Conservation (phyloP, 2,329 filamentous ascomycete species). For the Fusarium nematophilum region DNA sequence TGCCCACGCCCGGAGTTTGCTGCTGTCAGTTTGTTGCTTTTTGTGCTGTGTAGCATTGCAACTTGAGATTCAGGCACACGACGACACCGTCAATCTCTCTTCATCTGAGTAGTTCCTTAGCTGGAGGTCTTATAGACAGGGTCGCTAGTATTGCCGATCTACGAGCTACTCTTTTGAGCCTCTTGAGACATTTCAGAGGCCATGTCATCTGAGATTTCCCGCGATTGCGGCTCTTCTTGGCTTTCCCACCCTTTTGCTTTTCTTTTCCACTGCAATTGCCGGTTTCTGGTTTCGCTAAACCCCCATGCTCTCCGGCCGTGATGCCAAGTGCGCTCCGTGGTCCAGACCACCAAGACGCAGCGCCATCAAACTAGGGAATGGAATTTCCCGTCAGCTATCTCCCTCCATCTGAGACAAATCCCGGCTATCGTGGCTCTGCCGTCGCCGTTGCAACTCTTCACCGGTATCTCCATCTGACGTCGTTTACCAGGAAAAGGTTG, state of each 20-base stretch:
- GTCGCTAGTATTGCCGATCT: slow-evolving; percentile 3
- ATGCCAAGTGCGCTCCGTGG: background rate
- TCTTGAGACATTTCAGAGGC: background rate
- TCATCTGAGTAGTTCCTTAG: background rate
- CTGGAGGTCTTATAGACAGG: slow-evolving; percentile 8
- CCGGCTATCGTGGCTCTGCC: slow-evolving; percentile 23
- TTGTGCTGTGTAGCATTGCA: background rate
- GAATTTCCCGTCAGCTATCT: background rate
- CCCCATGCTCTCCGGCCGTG: slow-evolving; percentile 1
- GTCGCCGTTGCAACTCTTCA: slow-evolving; percentile 3
- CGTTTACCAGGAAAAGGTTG: too few species aligned
- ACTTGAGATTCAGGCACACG: slow-evolving; percentile 1
- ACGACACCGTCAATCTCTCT: background rate
- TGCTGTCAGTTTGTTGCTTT: background rate
- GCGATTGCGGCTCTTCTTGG: slow-evolving; percentile 9
- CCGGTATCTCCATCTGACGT: background rate
- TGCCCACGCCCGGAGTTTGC: too few species aligned
- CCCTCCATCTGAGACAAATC: slow-evolving; percentile 9
- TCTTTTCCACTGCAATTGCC: slow-evolving; percentile 2
- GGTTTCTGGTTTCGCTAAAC: background rate
- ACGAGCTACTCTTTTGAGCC: background rate
- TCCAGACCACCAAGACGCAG: slow-evolving; percentile 6
- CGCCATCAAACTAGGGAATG: slow-evolving; percentile 6
- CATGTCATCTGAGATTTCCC: background rate
- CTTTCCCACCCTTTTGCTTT: background rate